Evolutionary conservation across 2,329 filamentous ascomycete species (phyloP).

Genomic region (Ophiostoma tasmaniense): DNA sequence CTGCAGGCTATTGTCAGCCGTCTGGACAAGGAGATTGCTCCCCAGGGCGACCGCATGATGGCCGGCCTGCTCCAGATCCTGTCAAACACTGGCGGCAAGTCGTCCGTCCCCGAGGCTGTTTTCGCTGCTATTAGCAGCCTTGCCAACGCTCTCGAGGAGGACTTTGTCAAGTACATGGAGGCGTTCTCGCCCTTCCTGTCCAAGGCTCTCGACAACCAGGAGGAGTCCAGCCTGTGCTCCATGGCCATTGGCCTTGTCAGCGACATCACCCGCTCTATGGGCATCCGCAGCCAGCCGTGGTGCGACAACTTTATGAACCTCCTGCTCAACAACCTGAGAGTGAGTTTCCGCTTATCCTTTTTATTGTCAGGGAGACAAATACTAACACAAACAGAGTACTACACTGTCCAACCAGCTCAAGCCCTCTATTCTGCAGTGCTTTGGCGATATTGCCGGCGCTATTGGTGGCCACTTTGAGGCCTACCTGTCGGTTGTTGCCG

Average conservation of each 20-base stretch:
- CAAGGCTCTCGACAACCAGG: constrained; percentile 89
- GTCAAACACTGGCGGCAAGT: constrained; percentile 69
- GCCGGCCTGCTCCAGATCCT: constrained; percentile 75
- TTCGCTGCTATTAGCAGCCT: constrained; percentile 91
- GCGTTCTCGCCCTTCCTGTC: constrained; percentile 86
- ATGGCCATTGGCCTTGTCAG: constrained; percentile 97
- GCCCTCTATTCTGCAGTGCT: constrained; percentile 94
- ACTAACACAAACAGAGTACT: constrained; percentile 49
- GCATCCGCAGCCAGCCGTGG: constrained; percentile 84
- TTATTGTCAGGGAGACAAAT: constrained; percentile 6
- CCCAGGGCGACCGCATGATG: constrained; percentile 92
- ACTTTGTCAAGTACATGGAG: constrained; percentile 97
- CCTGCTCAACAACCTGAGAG: constrained; percentile 70
- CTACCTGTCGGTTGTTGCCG: constrained; percentile 84
- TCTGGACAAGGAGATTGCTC: constrained; percentile 81
- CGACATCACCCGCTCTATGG: constrained; percentile 87
- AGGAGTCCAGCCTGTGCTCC: constrained; percentile 86
- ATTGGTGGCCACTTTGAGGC: constrained; percentile 89
- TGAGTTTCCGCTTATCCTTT: neutral
- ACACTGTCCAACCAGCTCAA: constrained; percentile 94
- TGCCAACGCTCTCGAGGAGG: constrained; percentile 81
- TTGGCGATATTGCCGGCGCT: constrained; percentile 92
- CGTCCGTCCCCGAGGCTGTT: constrained; percentile 85
- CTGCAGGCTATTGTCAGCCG: constrained; percentile 85
- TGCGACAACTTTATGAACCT: constrained; percentile 99